A percentile compares a stretch with the other conserved stretches of the same genome.
Evolutionary conservation across 2,329 filamentous ascomycete species (phyloP).

Genomic region (Verticillium albo-atrum): DNA sequence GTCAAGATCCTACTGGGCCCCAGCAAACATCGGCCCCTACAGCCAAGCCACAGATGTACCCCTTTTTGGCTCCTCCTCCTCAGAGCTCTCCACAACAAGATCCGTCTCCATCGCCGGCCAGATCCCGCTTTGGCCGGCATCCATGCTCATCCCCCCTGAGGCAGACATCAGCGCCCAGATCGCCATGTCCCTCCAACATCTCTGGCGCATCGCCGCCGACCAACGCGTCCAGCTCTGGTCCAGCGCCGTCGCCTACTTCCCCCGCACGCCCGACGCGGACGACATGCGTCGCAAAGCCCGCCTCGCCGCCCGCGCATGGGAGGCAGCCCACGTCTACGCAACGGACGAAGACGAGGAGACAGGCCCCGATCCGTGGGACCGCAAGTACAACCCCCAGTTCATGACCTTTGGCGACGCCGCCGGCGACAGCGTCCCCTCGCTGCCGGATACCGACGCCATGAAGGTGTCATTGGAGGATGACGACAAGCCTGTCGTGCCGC

Average conservation of each 20-base stretch:
- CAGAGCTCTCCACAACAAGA: conserved; percentile 17
- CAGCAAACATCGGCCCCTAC: conserved; percentile 95
- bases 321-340: conserved; percentile 13
- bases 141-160: conserved; percentile 59
- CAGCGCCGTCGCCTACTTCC: conserved; percentile 71
- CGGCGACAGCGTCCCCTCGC: conserved; percentile 18
- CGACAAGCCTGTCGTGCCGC: conserved; percentile 44
- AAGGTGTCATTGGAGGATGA: conserved; percentile 24
- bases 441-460: conserved; percentile 49
- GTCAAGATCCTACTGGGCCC: conserved; percentile 92
- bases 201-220: conserved; percentile 75
- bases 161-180: conserved; percentile 52
- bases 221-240: conserved; percentile 72
- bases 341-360: conserved; percentile 44
- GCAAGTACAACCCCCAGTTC: conserved; percentile 51
- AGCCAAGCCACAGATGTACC: conserved; percentile 73
- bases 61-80: conserved; percentile 10
- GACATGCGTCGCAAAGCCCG: conserved; percentile 28
- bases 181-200: conserved; percentile 76
- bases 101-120: conserved; percentile 76
- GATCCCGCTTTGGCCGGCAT: conserved; percentile 78
- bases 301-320: conserved; percentile 45
- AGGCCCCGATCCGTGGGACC: conserved; percentile 65
- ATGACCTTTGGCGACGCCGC: conserved; percentile 31
- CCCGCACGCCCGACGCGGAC: conserved; percentile 26